phyloP scores from a whole-genome alignment of 495 filamentous ascomycete species.

The Xylaria sp. region DNA sequence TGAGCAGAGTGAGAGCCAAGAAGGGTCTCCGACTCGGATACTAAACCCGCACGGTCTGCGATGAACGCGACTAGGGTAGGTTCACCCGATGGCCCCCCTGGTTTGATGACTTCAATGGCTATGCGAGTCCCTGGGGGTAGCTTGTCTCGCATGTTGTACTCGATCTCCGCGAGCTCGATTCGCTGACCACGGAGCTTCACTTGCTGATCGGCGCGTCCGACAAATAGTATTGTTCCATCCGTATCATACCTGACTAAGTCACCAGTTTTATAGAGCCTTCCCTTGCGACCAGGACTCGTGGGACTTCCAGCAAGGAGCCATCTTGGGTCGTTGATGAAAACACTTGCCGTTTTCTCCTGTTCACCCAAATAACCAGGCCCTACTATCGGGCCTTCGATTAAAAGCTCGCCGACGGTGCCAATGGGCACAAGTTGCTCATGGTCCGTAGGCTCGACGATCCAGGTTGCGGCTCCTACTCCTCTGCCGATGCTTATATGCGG shows the following conservation, averaged over 20 bases:
- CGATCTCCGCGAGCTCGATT: conserved; percentile 71
- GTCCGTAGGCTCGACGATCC: conserved; percentile 65
- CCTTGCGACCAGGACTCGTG: conserved; percentile 46
- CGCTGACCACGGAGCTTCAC: conserved; percentile 72
- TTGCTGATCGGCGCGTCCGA: conserved; percentile 69
- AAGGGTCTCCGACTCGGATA: conserved; percentile 31
- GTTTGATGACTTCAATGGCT: conserved; percentile 53
- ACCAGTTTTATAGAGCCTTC: conserved; percentile 72
- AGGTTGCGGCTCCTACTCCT: conserved; percentile 53
- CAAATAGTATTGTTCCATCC: conserved; percentile 65
- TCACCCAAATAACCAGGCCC: conserved; percentile 58
- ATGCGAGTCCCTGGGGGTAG: conserved; percentile 44
- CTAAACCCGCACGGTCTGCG: conserved; percentile 38
- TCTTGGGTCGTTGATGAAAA: conserved; percentile 57
- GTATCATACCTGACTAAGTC: conserved; percentile 67
- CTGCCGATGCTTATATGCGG: conserved; percentile 49
- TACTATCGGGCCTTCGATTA: conserved; percentile 66
- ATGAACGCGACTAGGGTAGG: conserved; percentile 52
- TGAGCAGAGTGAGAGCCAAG: conserved; percentile 38
- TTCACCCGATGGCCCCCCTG: conserved; percentile 43
- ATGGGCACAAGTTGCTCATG: conserved; percentile 61
- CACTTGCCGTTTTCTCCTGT: conserved; percentile 48
- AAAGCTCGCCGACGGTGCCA: conserved; percentile 65
- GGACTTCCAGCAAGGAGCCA: conserved; percentile 56
- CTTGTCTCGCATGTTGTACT: conserved; percentile 58